Evolutionary conservation across 2,329 filamentous ascomycete species (phyloP).

Genomic region (Xylaria sp.): DNA sequence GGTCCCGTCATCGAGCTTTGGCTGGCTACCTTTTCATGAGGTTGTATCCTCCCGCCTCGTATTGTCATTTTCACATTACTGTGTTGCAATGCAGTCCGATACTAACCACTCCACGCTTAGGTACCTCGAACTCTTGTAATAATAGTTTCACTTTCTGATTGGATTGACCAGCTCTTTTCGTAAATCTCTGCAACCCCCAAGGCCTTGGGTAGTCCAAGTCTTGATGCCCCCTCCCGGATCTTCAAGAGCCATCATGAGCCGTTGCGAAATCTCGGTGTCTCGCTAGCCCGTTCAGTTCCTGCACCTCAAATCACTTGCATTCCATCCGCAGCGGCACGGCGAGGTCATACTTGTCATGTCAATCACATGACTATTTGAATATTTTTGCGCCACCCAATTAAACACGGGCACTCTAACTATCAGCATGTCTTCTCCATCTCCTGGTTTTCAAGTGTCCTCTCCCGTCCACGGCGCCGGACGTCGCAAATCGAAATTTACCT

Average conservation of each 20-base stretch:
- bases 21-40: not conserved
- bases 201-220: not conserved
- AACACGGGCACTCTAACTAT: conserved; percentile 14
- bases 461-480: conserved; percentile 48
- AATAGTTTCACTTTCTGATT: not conserved
- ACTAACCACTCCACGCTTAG: not conserved
- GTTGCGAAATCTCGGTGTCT: conserved; percentile 13
- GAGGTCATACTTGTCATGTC: conserved; percentile 5
- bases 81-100: conserved; percentile 5
- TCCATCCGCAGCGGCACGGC: conserved; percentile 5
- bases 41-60: not conserved
- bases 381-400: conserved; percentile 31
- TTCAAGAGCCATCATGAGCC: conserved; percentile 16
- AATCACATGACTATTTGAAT: conserved; percentile 25
- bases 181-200: not conserved
- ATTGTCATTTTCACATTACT: not conserved
- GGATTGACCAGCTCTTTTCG: not conserved
- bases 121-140: not conserved
- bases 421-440: conserved; percentile 47
- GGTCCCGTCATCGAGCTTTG: not conserved
- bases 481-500: conserved; percentile 79
- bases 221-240: not conserved
- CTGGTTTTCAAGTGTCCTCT: conserved; percentile 51
- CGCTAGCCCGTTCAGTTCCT: conserved; percentile 9
- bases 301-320: conserved; percentile 22